A percentile compares a stretch with the other conserved stretches of the same genome.
Conservation (phyloP, 257 asterid genomes). For the Gynochthodes officinalis region DNA sequence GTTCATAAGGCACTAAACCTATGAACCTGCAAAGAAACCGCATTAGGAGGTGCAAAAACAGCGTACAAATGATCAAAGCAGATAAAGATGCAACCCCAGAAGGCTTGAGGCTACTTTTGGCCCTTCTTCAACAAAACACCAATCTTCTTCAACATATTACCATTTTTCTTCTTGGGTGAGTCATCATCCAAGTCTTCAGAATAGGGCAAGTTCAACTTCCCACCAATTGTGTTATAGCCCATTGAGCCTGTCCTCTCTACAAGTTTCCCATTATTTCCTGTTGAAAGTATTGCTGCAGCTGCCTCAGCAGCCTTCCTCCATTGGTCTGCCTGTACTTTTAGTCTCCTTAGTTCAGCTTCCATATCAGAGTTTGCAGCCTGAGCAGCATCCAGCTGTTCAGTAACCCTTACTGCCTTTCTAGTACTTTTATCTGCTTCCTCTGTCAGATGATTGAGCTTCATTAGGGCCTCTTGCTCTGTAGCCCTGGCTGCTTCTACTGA, state of each 20-base stretch:
- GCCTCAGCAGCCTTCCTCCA: conserved; percentile 99
- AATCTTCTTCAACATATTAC: conserved; percentile 80
- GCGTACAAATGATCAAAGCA: conserved; percentile 5
- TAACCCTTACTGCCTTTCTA: conserved; percentile 43
- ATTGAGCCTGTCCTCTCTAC: conserved; percentile 56
- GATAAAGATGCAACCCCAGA: conserved; percentile 19
- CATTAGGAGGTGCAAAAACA: neutral
- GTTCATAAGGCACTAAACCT: neutral
- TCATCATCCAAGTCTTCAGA: conserved; percentile 68
- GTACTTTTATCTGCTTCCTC: conserved; percentile 72
- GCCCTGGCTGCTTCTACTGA: conserved; percentile 46
- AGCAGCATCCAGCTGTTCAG: conserved; percentile 74
- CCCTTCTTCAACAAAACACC: conserved; percentile 78
- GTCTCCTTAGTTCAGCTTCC: conserved; percentile 74
- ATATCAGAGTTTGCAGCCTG: conserved; percentile 61
- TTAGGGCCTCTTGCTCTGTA: conserved; percentile 61
- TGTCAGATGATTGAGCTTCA: conserved; percentile 53
- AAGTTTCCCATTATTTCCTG: conserved; percentile 52
- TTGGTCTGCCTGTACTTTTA: conserved; percentile 89
- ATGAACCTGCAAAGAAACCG: neutral
- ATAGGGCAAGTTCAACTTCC: conserved; percentile 53
- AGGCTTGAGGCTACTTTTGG: conserved; percentile 43
- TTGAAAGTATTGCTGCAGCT: conserved; percentile 76
- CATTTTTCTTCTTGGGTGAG: conserved; percentile 71
- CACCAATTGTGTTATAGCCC: conserved; percentile 60